A percentile compares a stretch with the other conserved stretches of the same genome.
Conservation (phyloP, 2,329 filamentous ascomycete species). For the Claviceps purpurea region DNA sequence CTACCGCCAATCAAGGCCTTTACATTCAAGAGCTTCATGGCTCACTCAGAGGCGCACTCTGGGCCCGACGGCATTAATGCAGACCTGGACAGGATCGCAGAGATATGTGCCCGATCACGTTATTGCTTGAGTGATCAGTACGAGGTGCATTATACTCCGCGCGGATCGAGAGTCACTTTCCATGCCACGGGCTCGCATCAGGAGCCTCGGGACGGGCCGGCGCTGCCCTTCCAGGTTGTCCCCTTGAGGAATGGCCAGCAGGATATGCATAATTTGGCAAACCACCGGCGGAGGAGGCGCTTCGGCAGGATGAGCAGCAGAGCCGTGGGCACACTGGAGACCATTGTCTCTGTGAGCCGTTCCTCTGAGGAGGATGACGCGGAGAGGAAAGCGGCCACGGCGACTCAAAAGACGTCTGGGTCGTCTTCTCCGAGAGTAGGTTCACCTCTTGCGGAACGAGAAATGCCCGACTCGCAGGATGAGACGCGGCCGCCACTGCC, state of each 20-base stretch:
- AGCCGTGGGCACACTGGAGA: slow-evolving; percentile 50
- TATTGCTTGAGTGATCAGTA: slow-evolving; percentile 56
- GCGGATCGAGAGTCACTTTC: slow-evolving; percentile 42
- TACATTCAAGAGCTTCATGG: slow-evolving; percentile 51
- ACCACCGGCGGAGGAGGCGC: slow-evolving; percentile 19
- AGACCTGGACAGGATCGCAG: slow-evolving; percentile 51
- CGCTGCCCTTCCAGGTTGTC: slow-evolving; percentile 36
- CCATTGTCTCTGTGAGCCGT: slow-evolving; percentile 52
- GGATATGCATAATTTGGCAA: slow-evolving; percentile 23
- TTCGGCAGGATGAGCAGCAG: slow-evolving; percentile 32
- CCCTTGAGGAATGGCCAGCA: slow-evolving; percentile 41
- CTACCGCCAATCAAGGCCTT: slow-evolving; percentile 51
- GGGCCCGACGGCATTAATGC: slow-evolving; percentile 35
- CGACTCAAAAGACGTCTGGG: slow-evolving; percentile 20
- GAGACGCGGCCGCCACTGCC: slow-evolving; percentile 6
- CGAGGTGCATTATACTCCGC: slow-evolving; percentile 50
- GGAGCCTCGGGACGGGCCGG: slow-evolving; percentile 30
- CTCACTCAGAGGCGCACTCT: slow-evolving; percentile 34
- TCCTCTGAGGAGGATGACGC: slow-evolving; percentile 49
- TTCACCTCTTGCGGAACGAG: slow-evolving; percentile 13
- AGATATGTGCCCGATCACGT: slow-evolving; percentile 51
- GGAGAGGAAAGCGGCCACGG: slow-evolving; percentile 43
- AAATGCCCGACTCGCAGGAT: slow-evolving; percentile 13
- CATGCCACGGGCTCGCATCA: slow-evolving; percentile 17
- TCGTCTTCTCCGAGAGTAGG: slow-evolving; percentile 19